phyloP scores from a whole-genome alignment of 306 rosid genomes.

The Prunus campanulata region DNA sequence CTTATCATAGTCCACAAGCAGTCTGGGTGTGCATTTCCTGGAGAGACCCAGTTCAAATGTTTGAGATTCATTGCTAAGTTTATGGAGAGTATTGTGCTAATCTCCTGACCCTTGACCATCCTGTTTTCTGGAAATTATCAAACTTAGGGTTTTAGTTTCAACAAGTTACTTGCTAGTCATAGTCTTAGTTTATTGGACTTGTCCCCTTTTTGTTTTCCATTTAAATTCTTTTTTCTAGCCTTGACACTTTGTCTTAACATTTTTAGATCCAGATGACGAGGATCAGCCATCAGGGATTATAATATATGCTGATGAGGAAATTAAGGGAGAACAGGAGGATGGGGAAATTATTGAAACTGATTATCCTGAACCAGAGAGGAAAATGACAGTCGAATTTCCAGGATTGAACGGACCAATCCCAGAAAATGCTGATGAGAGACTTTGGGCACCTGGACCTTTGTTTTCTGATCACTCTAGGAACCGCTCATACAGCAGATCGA shows the following conservation, averaged over 20 bases:
- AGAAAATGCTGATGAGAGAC: constrained; percentile 65
- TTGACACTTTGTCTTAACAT: constrained; percentile 18
- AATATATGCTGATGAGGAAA: constrained; percentile 60
- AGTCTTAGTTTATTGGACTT: neutral
- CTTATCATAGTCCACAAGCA: neutral
- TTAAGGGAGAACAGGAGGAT: constrained; percentile 69
- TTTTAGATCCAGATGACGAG: constrained; percentile 67
- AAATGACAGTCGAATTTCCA: constrained; percentile 72
- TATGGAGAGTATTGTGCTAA: neutral
- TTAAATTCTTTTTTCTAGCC: neutral
- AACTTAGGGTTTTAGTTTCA: neutral
- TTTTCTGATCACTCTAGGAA: constrained; percentile 47
- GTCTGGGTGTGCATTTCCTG: neutral
- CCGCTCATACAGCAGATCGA: constrained; percentile 46
- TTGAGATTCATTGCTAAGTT: neutral
- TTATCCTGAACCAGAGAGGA: constrained; percentile 39
- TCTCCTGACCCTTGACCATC: neutral
- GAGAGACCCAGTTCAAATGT: neutral
- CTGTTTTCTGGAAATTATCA: constrained; percentile 4
- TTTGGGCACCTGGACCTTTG: constrained; percentile 58
- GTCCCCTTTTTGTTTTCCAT: constrained; percentile 5
- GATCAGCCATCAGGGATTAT: constrained; percentile 93
- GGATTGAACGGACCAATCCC: constrained; percentile 94
- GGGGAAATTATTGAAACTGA: constrained; percentile 76
- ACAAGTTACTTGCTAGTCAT: neutral